A percentile compares a stretch with the other conserved stretches of the same genome.
Evolutionary conservation across 106 monocot species (phyloP).

Genomic region (Vanilla planifolia): DNA sequence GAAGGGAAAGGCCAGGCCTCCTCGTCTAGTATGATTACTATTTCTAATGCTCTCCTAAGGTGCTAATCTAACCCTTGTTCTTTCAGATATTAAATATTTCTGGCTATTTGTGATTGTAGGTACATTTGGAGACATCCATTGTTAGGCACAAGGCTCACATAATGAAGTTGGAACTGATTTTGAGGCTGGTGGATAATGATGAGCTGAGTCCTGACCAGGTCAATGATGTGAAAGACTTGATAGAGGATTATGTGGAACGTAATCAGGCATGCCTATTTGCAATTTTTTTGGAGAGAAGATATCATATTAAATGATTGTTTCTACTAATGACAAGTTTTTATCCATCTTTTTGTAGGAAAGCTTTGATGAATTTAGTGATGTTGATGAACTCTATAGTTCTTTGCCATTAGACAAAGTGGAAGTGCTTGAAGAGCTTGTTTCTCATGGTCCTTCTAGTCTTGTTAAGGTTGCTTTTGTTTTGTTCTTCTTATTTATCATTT

Average conservation of each 20-base stretch:
- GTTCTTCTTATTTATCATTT: constrained; percentile 8
- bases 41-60: not conserved
- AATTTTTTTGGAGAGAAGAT: not conserved
- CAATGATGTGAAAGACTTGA: constrained; percentile 91
- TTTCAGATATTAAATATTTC: constrained; percentile 8
- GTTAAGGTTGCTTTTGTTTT: constrained; percentile 56
- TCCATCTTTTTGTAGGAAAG: constrained; percentile 55
- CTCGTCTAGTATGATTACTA: constrained; percentile 60
- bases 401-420: constrained; percentile 95
- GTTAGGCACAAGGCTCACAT: constrained; percentile 90
- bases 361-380: constrained; percentile 82
- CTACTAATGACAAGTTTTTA: not conserved
- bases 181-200: constrained; percentile 96
- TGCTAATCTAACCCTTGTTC: not conserved
- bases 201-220: constrained; percentile 96
- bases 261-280: constrained; percentile 58
- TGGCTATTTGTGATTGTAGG: constrained; percentile 28
- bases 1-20: constrained; percentile 89
- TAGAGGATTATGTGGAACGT: constrained; percentile 97
- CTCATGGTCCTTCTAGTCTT: constrained; percentile 66
- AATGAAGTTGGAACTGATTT: constrained; percentile 89
- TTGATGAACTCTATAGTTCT: constrained; percentile 85
- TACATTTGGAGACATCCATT: constrained; percentile 87
- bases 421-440: constrained; percentile 85
- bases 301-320: not conserved